These are phyloP conservation scores for Talaromyces sp. DNA, from an alignment of 2,329 filamentous ascomycete species.

Conservation along the genomic window DNA sequence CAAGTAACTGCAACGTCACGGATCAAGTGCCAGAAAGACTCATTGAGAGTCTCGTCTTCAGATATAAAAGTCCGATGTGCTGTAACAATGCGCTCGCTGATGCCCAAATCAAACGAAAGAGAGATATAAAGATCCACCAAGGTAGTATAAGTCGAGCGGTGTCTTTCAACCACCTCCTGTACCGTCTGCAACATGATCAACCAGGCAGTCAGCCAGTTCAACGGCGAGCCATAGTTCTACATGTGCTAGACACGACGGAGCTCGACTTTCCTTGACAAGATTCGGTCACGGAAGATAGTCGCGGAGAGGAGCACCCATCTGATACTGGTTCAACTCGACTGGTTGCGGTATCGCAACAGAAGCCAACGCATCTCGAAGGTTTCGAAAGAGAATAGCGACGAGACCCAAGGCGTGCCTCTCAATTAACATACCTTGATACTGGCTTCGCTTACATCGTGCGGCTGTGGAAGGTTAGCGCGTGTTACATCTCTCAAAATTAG, in stretches of 20 bases:
- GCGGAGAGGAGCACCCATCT: slow-evolving; percentile 35
- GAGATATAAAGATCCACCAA: slow-evolving; percentile 27
- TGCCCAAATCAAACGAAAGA: slow-evolving; percentile 30
- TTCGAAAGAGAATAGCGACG: slow-evolving; percentile 58
- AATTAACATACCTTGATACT: slow-evolving; percentile 99
- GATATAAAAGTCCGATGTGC: background rate
- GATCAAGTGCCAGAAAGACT: background rate
- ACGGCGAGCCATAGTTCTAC: slow-evolving; percentile 31
- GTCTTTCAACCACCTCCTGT: slow-evolving; percentile 27
- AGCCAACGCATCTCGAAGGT: slow-evolving; percentile 38
- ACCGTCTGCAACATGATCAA: slow-evolving; percentile 30
- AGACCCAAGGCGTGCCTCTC: slow-evolving; percentile 70
- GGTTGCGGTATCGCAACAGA: slow-evolving; percentile 28
- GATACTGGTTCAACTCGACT: slow-evolving; percentile 28
- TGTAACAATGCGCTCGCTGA: slow-evolving; percentile 55
- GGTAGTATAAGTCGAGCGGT: slow-evolving; percentile 23
- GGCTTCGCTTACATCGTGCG: slow-evolving; percentile 90
- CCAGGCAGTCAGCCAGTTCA: slow-evolving; percentile 54
- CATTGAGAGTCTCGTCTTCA: background rate
- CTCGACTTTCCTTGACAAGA: slow-evolving; percentile 53
- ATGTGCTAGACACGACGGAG: slow-evolving; percentile 51
- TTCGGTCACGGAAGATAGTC: slow-evolving; percentile 26
- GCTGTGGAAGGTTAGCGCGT: slow-evolving; percentile 59
- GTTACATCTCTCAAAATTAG: background rate
- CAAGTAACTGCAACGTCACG: background rate